Conservation (phyloP, 208 protist species). For the Crithidia sp. region DNA sequence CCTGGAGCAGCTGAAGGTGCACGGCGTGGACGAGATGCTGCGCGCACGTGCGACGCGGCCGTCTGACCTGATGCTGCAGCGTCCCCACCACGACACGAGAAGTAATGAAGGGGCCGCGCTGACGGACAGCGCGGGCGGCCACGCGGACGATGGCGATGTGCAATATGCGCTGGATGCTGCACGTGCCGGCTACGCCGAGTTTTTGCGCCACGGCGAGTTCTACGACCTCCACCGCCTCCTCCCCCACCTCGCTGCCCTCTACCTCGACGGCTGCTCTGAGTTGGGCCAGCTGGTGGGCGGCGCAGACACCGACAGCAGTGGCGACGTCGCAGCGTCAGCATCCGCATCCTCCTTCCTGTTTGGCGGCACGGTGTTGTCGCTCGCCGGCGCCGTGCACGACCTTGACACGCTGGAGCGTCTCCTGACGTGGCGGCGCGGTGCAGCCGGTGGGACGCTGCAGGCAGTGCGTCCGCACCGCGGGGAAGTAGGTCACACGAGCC, state of each 20-base stretch:
- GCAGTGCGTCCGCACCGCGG: too few relatives aligned
- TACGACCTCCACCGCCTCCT: constrained; percentile 3
- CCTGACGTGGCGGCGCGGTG: neutral
- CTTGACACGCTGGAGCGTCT: neutral
- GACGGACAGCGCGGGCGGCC: too few relatives aligned
- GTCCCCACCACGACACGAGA: neutral
- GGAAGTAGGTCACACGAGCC: neutral
- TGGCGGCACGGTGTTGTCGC: neutral
- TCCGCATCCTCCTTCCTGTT: neutral
- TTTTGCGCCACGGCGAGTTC: constrained; percentile 11
- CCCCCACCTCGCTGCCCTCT: neutral
- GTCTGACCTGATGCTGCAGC: too few relatives aligned
- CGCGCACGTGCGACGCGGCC: neutral
- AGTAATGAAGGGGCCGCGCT: neutral
- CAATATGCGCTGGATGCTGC: neutral
- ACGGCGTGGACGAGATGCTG: neutral
- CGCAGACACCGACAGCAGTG: neutral
- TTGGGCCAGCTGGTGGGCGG: neutral
- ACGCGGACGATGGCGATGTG: neutral
- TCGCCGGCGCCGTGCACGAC: constrained; percentile 8
- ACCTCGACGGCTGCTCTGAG: constrained; percentile 9
- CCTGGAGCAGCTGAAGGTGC: constrained; percentile 5
- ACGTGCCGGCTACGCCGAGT: neutral
- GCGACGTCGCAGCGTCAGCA: neutral
- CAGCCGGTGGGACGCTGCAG: neutral